phyloP scores from a whole-genome alignment of 352 stramenopile species.

The Phytophthora quininea region DNA sequence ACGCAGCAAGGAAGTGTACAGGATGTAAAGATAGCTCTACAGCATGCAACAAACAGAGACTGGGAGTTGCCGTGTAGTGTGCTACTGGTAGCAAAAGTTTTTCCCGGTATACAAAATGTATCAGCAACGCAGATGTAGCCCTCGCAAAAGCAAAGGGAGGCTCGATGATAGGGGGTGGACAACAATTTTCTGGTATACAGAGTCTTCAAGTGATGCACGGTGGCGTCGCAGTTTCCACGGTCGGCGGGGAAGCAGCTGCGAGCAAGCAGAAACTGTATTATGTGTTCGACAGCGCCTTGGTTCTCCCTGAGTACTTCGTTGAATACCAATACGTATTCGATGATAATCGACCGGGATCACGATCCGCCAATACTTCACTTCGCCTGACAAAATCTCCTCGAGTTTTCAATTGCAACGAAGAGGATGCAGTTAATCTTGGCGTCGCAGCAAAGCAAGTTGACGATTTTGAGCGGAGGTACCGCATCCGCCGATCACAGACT shows the following conservation, averaged over 20 bases:
- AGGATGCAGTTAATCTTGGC: conserved; percentile 40
- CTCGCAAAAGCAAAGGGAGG: conserved; percentile 21
- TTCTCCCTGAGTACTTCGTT: conserved; percentile 88
- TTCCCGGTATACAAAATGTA: conserved; percentile 68
- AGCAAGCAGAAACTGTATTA: conserved; percentile 77
- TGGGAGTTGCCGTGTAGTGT: conserved; percentile 57
- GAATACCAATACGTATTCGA: conserved; percentile 74
- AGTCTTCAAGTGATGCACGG: conserved; percentile 58
- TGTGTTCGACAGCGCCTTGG: conserved; percentile 77
- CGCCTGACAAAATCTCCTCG: conserved; percentile 16
- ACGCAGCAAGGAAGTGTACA: conserved; percentile 8
- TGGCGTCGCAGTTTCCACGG: conserved; percentile 12
- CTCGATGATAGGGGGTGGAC: conserved; percentile 21
- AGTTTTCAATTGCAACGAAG: conserved; percentile 20
- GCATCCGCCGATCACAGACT: conserved; percentile 44
- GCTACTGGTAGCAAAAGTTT: conserved; percentile 85
- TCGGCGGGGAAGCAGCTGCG: conserved; percentile 12
- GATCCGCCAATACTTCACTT: conserved; percentile 3
- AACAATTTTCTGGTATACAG: conserved; percentile 53
- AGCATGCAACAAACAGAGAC: conserved; percentile 40
- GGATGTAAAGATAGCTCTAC: conserved; percentile 49
- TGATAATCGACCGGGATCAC: conserved; percentile 8
- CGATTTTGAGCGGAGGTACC: conserved; percentile 69
- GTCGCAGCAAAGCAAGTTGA: conserved; percentile 39
- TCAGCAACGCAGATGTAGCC: conserved; percentile 28